Percentiles rank a stretch among this genome's conserved stretches.
Conservation (phyloP, 2,329 filamentous ascomycete genomes). For the Chalaropsis thielavioides region DNA sequence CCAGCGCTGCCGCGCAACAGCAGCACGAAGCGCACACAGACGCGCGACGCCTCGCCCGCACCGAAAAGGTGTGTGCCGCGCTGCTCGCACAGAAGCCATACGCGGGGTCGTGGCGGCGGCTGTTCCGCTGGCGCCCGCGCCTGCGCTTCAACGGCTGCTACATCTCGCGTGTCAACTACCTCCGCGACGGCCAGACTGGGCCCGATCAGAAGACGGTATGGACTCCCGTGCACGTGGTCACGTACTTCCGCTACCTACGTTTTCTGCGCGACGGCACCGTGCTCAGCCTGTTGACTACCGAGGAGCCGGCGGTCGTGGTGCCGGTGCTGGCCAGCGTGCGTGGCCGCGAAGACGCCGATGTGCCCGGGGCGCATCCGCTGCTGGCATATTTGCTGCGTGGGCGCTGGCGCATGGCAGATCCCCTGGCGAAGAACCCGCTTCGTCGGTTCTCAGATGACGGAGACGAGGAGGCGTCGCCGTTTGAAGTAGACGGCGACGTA, state of each 20-base stretch:
- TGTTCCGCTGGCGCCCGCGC: constrained; percentile 72
- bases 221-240: constrained; percentile 83
- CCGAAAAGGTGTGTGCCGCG: constrained; percentile 11
- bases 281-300: constrained; percentile 66
- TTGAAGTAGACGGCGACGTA: constrained; percentile 49
- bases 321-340: constrained; percentile 67
- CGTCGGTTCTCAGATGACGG: constrained; percentile 22
- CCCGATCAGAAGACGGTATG: constrained; percentile 60
- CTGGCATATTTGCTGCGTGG: constrained; percentile 42
- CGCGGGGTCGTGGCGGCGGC: constrained; percentile 42
- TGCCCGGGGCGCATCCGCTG: constrained; percentile 26
- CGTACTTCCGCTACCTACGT: constrained; percentile 92
- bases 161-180: constrained; percentile 93
- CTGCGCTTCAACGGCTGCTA: constrained; percentile 92
- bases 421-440: constrained; percentile 19
- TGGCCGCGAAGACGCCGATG: constrained; percentile 51
- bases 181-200: constrained; percentile 62
- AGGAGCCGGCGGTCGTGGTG: constrained; percentile 75
- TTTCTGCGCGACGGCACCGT: constrained; percentile 83
- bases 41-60: constrained; percentile 15
- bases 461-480: constrained; percentile 19
- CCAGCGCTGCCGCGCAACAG: constrained; percentile 20
- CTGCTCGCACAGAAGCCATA: constrained; percentile 33
- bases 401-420: constrained; percentile 34
- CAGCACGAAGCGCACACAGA: constrained; percentile 24